Percentiles rank a stretch among this genome's conserved stretches.
phyloP scores from a whole-genome alignment of 345 rosid species.

The Eucalyptus marginata region DNA sequence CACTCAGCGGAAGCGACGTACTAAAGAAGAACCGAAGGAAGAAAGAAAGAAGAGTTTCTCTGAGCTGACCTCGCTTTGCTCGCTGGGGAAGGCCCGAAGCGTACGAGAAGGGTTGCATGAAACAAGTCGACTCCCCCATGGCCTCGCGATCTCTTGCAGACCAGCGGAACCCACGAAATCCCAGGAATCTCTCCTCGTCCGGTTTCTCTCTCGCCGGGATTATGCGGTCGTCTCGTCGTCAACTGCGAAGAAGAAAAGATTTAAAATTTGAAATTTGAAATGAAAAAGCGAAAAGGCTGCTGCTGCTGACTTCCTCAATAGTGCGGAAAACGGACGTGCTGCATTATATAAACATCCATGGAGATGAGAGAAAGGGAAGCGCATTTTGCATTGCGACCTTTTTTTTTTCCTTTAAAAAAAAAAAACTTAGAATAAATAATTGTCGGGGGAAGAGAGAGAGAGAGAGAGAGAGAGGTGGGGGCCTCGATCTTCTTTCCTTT shows the following conservation, averaged over 20 bases:
- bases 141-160: neutral
- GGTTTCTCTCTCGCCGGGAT: neutral
- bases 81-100: neutral
- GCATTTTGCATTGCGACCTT: neutral
- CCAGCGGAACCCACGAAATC: neutral
- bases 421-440: neutral
- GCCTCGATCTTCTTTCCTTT: neutral
- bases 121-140: slow-evolving; percentile 1
- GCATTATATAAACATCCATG: neutral
- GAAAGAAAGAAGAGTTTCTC: neutral
- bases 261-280: slow-evolving; percentile 1
- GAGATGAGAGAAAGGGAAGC: neutral
- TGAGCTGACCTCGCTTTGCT: neutral
- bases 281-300: neutral
- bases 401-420: too few species aligned
- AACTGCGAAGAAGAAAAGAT: neutral
- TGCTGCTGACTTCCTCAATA: neutral
- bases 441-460: neutral
- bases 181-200: neutral
- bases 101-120: slow-evolving; percentile 6
- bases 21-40: neutral
- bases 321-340: neutral
- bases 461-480: neutral
- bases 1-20: neutral
- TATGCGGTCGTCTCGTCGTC: neutral